Evolutionary conservation across 2,329 filamentous ascomycete species (phyloP).

Genomic region (Nemania serpens): DNA sequence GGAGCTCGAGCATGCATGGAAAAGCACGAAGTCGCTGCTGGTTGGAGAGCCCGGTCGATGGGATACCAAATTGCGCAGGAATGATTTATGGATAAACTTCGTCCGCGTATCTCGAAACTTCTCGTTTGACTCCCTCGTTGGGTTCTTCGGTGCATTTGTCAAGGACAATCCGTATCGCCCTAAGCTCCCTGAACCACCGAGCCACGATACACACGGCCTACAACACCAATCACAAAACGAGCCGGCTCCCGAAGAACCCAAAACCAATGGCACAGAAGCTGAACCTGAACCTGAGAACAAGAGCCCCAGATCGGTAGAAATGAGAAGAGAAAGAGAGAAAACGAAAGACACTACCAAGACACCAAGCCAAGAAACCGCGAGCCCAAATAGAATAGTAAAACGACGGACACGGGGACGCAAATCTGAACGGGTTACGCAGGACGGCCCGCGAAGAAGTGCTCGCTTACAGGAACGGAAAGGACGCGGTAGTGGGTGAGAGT

Average conservation of each 20-base stretch:
- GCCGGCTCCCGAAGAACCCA: too few species aligned
- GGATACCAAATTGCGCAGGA: background rate
- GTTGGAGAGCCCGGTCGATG: background rate
- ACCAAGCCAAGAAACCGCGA: background rate
- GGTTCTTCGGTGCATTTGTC: slow-evolving; percentile 6
- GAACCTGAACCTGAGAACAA: background rate
- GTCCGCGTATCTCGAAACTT: slow-evolving; percentile 8
- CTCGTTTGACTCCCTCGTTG: slow-evolving; percentile 9
- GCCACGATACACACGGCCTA: background rate
- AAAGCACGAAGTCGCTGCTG: background rate
- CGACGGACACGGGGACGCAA: background rate
- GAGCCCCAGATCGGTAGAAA: too few species aligned
- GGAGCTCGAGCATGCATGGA: background rate
- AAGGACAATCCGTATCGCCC: background rate
- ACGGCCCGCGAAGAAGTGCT: background rate
- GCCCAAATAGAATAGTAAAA: background rate
- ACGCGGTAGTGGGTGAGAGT: background rate
- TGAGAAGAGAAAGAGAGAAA: background rate
- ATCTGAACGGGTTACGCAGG: background rate
- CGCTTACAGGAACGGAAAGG: slow-evolving; percentile 3
- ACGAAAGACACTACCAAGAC: background rate
- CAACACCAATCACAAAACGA: background rate
- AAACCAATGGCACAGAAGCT: background rate
- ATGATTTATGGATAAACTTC: background rate
- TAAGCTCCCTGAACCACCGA: background rate